Evolutionary conservation across 1,284 basidiomycete species (phyloP).

Genomic region (Vanrija pseudolonga): DNA sequence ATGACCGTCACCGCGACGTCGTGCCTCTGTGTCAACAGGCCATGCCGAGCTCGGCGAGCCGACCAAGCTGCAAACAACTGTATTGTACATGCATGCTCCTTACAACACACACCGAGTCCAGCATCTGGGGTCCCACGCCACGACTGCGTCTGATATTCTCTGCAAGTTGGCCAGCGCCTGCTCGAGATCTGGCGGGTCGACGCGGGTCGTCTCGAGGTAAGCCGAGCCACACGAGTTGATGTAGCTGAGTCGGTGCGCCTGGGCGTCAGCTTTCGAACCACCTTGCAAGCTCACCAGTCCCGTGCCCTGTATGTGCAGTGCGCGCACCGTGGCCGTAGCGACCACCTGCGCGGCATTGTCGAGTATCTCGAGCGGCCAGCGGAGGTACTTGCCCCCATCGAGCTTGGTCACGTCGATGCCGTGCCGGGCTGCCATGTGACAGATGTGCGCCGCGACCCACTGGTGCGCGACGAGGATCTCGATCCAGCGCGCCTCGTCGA

Average conservation of each 20-base stretch:
- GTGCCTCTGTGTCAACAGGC: no score
- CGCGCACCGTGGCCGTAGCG: not conserved
- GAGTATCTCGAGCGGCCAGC: conserved; percentile 1
- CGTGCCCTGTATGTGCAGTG: conserved; percentile 2
- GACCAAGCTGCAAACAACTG: no score
- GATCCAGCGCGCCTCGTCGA: conserved; percentile 5
- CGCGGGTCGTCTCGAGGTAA: not conserved
- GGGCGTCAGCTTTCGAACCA: not conserved
- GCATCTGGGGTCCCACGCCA: conserved; percentile 2
- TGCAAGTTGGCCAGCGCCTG: conserved; percentile 1
- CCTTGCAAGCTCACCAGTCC: not conserved
- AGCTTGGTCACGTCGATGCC: conserved; percentile 2
- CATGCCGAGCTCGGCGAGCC: no score
- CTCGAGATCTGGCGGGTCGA: not conserved
- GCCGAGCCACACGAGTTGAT: conserved; percentile 1
- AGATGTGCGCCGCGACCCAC: conserved; percentile 3
- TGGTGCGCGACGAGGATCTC: conserved; percentile 2
- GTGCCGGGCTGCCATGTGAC: conserved; percentile 5
- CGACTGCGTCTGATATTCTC: not conserved
- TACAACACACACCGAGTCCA: conserved; percentile 3
- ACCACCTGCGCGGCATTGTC: conserved; percentile 1
- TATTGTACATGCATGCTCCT: no score
- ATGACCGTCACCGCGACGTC: no score
- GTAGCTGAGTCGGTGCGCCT: conserved; percentile 3
- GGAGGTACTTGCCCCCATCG: not conserved